Conservation (phyloP, 1,139 yeast species). For the Kazachstania sp. region DNA sequence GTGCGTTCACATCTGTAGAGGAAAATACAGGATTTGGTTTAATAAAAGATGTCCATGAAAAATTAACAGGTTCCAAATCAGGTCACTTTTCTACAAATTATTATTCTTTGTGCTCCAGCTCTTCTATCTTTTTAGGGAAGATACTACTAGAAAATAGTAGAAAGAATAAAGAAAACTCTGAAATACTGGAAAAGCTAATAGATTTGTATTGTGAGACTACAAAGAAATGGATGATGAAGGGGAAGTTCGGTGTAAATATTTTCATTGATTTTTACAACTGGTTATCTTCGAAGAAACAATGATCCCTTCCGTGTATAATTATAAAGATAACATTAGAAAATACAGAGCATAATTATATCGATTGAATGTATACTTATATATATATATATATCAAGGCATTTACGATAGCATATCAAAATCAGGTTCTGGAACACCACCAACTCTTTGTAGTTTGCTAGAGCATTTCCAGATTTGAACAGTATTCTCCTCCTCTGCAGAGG, state of each 20-base stretch:
- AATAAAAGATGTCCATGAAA: constrained; percentile 23
- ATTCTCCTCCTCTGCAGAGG: constrained; percentile 68
- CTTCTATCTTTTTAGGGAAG: constrained; percentile 53
- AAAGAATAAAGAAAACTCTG: constrained; percentile 13
- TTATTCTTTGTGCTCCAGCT: constrained; percentile 23
- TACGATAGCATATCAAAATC: constrained; percentile 3
- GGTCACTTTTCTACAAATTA: constrained; percentile 23
- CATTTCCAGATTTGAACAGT: constrained; percentile 72
- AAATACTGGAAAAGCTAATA: constrained; percentile 36
- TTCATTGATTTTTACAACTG: constrained; percentile 79
- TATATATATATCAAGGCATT: constrained; percentile 1
- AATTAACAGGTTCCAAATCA: constrained; percentile 29
- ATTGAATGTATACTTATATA: background rate
- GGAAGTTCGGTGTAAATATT: constrained; percentile 50
- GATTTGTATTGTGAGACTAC: constrained; percentile 51
- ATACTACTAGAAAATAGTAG: constrained; percentile 34
- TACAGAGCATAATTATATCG: background rate
- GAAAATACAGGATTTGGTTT: constrained; percentile 8
- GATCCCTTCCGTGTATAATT: background rate
- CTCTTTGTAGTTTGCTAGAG: constrained; percentile 40
- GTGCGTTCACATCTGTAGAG: constrained; percentile 15
- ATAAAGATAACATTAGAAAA: background rate
- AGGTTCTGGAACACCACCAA: constrained; percentile 17
- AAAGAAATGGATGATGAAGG: constrained; percentile 51
- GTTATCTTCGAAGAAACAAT: constrained; percentile 42